Conservation (phyloP, 176 grass and related monocot genomes). For the Lolium perenne region DNA sequence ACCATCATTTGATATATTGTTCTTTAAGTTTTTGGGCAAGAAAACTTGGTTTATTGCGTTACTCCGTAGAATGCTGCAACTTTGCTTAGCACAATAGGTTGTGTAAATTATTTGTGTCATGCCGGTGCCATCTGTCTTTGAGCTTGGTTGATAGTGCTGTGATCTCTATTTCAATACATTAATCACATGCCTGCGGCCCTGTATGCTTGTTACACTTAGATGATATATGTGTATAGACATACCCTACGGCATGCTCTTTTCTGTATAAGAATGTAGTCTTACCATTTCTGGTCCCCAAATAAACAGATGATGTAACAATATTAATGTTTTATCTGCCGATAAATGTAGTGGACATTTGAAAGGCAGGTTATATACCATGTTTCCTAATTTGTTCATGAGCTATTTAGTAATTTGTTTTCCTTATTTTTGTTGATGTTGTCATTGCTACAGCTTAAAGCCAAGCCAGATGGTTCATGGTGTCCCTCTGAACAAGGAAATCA, state of each 20-base stretch:
- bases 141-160: background rate
- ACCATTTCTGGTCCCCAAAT: background rate
- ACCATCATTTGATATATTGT: slow-evolving; percentile 17
- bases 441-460: slow-evolving; percentile 40
- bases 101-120: background rate
- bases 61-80: background rate
- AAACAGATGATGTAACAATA: background rate
- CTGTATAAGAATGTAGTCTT: too few relatives aligned
- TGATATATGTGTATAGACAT: background rate
- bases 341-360: slow-evolving; percentile 16
- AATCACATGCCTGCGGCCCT: background rate
- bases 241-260: background rate
- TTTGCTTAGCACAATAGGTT: background rate
- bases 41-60: background rate
- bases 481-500: slow-evolving; percentile 33
- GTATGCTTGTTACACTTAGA: background rate
- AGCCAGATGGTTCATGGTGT: slow-evolving; percentile 29
- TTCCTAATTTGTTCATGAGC: background rate
- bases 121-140: background rate
- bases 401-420: background rate
- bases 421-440: slow-evolving; percentile 10
- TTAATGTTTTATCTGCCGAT: slow-evolving; percentile 3
- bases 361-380: background rate
- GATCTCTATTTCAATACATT: background rate
- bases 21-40: background rate